phyloP scores from a whole-genome alignment of 257 asterid genomes.

The Ehretia macrophylla region DNA sequence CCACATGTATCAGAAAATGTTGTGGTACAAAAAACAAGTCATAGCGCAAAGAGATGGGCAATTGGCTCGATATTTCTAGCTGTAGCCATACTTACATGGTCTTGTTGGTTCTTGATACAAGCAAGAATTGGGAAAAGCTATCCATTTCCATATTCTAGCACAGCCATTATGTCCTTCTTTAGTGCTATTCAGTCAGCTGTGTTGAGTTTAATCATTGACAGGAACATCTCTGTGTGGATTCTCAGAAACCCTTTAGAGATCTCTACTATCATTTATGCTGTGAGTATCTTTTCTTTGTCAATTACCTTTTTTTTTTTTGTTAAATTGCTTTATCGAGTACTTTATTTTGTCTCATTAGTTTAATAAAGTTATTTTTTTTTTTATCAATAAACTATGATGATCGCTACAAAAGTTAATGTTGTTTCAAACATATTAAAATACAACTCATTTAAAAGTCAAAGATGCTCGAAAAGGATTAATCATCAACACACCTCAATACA shows the following conservation, averaged over 20 bases:
- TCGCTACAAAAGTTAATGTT: too few relatives aligned
- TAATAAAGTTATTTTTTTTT: too few relatives aligned
- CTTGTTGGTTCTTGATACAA: slow-evolving; percentile 75
- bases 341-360: too few relatives aligned
- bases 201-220: slow-evolving; percentile 34
- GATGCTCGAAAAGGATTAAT: neutral
- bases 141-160: slow-evolving; percentile 64
- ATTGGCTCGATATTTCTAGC: slow-evolving; percentile 49
- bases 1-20: neutral
- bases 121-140: slow-evolving; percentile 48
- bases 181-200: slow-evolving; percentile 57
- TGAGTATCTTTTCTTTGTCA: slow-evolving; percentile 24
- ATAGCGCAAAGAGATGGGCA: slow-evolving; percentile 25
- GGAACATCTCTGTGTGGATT: slow-evolving; percentile 48
- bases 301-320: neutral
- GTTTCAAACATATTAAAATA: too few relatives aligned
- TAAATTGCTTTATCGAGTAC: neutral
- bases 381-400: too few relatives aligned
- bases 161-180: slow-evolving; percentile 58
- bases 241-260: slow-evolving; percentile 49
- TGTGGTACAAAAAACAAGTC: slow-evolving; percentile 1
- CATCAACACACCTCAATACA: too few relatives aligned
- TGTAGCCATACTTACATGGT: slow-evolving; percentile 51
- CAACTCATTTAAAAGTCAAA: too few relatives aligned
- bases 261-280: slow-evolving; percentile 41